Evolutionary conservation across 352 stramenopile species (phyloP).

Genomic region (Globisporangium lucens): DNA sequence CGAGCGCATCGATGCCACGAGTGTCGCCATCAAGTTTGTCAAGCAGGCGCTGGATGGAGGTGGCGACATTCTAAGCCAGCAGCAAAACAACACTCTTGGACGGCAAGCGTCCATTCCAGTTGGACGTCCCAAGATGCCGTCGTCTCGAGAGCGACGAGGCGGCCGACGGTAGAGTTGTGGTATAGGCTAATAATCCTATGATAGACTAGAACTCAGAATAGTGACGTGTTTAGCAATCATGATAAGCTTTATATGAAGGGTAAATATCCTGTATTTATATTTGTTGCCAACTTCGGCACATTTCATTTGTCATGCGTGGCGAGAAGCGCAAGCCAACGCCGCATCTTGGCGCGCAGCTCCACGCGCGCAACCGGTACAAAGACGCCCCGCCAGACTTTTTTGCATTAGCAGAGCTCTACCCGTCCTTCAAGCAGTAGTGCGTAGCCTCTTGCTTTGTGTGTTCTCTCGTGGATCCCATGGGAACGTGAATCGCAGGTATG

Average conservation of each 20-base stretch:
- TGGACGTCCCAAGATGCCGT: constrained; percentile 2
- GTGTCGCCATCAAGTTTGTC: constrained; percentile 44
- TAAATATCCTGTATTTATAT: neutral
- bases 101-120: neutral
- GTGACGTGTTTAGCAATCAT: neutral
- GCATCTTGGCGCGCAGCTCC: constrained; percentile 54
- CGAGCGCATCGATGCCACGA: constrained; percentile 43
- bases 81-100: neutral
- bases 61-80: constrained; percentile 7
- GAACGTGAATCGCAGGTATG: neutral
- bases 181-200: neutral
- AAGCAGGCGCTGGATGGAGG: constrained; percentile 17
- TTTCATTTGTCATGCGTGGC: constrained; percentile 25
- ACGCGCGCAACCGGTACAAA: constrained; percentile 79
- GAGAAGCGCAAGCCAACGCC: constrained; percentile 55
- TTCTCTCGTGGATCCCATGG: neutral
- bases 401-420: constrained; percentile 53
- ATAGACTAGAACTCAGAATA: neutral
- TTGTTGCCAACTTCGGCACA: neutral
- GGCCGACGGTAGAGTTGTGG: neutral
- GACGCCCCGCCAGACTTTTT: constrained; percentile 72
- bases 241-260: neutral
- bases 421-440: constrained; percentile 64
- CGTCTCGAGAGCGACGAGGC: neutral
- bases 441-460: constrained; percentile 14